A percentile compares a stretch with the other conserved stretches of the same genome.
phyloP scores from a whole-genome alignment of 2,329 filamentous ascomycete genomes.

The Ophiostoma sp. region DNA sequence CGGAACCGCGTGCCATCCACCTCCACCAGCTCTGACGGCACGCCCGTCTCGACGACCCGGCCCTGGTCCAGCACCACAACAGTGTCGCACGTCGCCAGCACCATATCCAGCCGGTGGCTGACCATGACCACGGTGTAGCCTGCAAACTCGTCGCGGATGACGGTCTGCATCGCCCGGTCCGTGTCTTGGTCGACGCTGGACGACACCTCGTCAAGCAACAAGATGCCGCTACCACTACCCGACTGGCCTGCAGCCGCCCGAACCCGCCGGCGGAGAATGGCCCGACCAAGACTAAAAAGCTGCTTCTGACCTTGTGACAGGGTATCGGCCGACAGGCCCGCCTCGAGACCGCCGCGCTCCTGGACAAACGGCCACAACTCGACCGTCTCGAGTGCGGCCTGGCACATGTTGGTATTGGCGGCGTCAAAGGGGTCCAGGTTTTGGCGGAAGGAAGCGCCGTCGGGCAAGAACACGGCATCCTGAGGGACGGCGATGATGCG shows the following conservation, averaged over 20 bases:
- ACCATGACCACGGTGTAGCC: slow-evolving; percentile 56
- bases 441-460: slow-evolving; percentile 37
- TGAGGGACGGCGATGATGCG: slow-evolving; percentile 55
- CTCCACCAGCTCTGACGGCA: slow-evolving; percentile 24
- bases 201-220: slow-evolving; percentile 48
- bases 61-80: slow-evolving; percentile 55
- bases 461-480: slow-evolving; percentile 54
- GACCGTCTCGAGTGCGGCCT: slow-evolving; percentile 41
- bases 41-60: slow-evolving; percentile 44
- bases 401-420: slow-evolving; percentile 37
- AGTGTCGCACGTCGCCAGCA: slow-evolving; percentile 51
- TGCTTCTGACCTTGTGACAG: slow-evolving; percentile 63
- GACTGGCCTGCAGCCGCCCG: background rate
- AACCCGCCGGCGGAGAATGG: slow-evolving; percentile 48
- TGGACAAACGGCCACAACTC: slow-evolving; percentile 38
- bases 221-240: slow-evolving; percentile 27
- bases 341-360: slow-evolving; percentile 32
- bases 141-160: slow-evolving; percentile 44
- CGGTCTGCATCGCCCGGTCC: slow-evolving; percentile 44
- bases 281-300: slow-evolving; percentile 62
- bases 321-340: slow-evolving; percentile 47
- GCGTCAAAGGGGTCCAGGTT: slow-evolving; percentile 47
- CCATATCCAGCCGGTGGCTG: slow-evolving; percentile 50
- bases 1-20: slow-evolving; percentile 28
- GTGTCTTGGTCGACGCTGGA: slow-evolving; percentile 45